A percentile compares a stretch with the other conserved stretches of the same genome.
Evolutionary conservation across 176 grass and related monocot species (phyloP).

Genomic region (Oryza officinalis): DNA sequence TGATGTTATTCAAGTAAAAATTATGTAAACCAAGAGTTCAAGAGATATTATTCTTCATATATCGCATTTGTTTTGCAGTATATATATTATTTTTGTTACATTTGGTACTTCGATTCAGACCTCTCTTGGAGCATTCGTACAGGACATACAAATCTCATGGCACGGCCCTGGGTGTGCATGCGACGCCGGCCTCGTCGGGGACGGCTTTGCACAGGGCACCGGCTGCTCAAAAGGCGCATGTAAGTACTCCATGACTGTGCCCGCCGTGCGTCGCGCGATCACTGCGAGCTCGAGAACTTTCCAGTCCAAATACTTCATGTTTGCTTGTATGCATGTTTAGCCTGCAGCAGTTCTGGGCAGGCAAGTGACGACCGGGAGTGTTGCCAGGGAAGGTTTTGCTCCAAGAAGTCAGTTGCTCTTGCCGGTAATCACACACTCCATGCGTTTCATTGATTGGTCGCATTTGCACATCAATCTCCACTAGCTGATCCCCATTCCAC

Average conservation of each 20-base stretch:
- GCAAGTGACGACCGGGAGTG: slow-evolving; percentile 36
- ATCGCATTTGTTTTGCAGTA: too few species aligned
- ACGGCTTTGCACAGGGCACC: slow-evolving; percentile 67
- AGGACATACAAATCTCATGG: too few species aligned
- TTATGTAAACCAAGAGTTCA: background rate
- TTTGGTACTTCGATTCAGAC: too few species aligned
- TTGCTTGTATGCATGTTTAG: slow-evolving; percentile 33
- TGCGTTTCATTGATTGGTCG: background rate
- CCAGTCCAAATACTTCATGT: background rate
- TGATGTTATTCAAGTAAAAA: background rate
- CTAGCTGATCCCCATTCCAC: slow-evolving; percentile 1
- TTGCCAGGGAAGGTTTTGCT: slow-evolving; percentile 76
- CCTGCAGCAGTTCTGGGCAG: slow-evolving; percentile 43
- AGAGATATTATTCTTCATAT: background rate
- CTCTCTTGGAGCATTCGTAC: too few species aligned
- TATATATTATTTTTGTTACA: too few species aligned
- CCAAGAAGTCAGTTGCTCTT: slow-evolving; percentile 58
- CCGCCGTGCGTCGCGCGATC: background rate
- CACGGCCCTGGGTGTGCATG: slow-evolving; percentile 34
- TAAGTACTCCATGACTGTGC: background rate
- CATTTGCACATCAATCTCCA: background rate
- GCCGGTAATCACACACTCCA: slow-evolving; percentile 40
- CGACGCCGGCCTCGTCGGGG: slow-evolving; percentile 50
- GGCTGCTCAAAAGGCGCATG: slow-evolving; percentile 59
- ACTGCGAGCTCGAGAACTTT: background rate